Evolutionary conservation across 2,329 filamentous ascomycete species (phyloP), one percentile per base, ranked within the genome.

Genomic region (Mollisiaceae sp.): DNA sequence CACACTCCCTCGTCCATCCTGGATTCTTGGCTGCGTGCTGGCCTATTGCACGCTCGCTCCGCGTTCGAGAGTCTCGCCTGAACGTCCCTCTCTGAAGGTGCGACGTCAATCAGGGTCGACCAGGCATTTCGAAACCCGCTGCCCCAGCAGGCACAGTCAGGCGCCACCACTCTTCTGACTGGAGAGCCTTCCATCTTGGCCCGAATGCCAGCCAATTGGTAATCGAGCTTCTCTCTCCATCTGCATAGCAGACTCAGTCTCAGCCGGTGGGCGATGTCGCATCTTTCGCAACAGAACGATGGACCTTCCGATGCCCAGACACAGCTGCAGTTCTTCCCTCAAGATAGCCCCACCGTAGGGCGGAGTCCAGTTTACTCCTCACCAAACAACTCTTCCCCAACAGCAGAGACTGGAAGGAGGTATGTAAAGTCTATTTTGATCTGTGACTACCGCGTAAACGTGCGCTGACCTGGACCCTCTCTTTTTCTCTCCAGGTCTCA

Each of bases 261-360:
- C 70, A 70, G 60, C 69, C 65, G 65, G 60, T 67, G 67, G 72
- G 71, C 65, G 57, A 75, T 75, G 74, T 75, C 74, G 70, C 70
- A 77, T 68, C 71, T 72, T 70, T 70, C 69, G 70, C 72, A 74
- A 70, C 70, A 72, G 62, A 66, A 65, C 65, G 72, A 76, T 69
- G 70, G 71, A 70, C 67, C 62, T 64, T 70, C 65, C 62, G 68
- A 73, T 59, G 61, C 65, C 36, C 50, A 54, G 50, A 54, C 50
- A 35, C 73, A 74, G 57, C 66, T 71, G 14, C 69, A 69, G 12
- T 65, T 69, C 65, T 61, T 66, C 50, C 67, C 67, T 64, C 70
- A 72, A 45, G 70, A 73, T 41, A 73, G 73, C 71, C 71, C 73
- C 72, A 74, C 73, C 43, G 52, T 69, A 66, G 72, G 72, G 52